Evolutionary conservation across 2,329 filamentous ascomycete species (phyloP), one percentile per base, ranked within the genome.

Genomic region (Fusarium pseudograminearum): DNA sequence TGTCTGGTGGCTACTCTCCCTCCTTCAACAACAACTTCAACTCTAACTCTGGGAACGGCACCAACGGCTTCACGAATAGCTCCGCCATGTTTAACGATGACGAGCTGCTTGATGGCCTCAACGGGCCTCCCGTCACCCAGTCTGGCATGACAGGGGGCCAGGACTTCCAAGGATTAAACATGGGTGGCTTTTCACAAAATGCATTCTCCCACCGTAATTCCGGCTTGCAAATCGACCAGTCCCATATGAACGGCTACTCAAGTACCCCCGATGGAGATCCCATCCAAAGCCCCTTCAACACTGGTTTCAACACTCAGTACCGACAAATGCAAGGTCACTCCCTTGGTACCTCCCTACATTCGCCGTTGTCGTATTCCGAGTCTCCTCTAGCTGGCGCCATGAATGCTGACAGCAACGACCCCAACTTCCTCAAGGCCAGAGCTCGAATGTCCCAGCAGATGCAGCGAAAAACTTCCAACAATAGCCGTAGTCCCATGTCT

Each of bases 231-330:
- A 70, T 70, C 34, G 90, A 92, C 69, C 88, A 90, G 65, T 83
- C 86, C 48, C 90, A 91, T 61, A 89, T 93, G 76, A 91, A 92
- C 76, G 89, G 93, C 66, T 98, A 92, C 80, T 97, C 95, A 22
- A 93, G 93, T 78, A 97, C 94, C 3, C 94, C 95, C 5, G 95
- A 98, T 65, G 93, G 93, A 54, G 91, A 93, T 55, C 94, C 95
- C 8, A 95, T 97, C 65, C 93, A 97, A 76, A 98, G 94, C 74
- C 95, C 95, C 0, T 98, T 94, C 76, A 87, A 92, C 42, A 88
- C 91, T 73, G 90, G 87, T 76, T 96, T 94, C 83, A 91, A 90
- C 80, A 91, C 92, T 76, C 92, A 94, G 70, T 97, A 93, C 78
- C 89, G 91, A 45, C 87, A 88, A 61, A 90, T 91, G 74, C 87